These are phyloP conservation scores for Antrodiella citrinella DNA, from an alignment of 768 basidiomycete species.

Conservation along the genomic window DNA sequence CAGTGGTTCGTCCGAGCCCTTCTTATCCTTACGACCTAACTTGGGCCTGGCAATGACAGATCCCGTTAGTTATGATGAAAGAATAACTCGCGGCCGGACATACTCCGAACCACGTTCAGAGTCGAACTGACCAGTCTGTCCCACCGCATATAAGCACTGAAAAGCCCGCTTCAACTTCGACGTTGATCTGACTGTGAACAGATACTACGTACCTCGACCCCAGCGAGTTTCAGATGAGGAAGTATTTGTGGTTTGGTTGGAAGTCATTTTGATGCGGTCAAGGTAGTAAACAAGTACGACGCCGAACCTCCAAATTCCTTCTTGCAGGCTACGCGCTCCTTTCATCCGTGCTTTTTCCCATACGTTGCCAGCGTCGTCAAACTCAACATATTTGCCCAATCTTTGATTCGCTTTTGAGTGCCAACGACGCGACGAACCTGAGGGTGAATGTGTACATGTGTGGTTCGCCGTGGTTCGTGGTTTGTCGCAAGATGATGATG, in stretches of 20 bases:
- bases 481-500: too few species aligned
- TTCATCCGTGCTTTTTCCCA: too few species aligned
- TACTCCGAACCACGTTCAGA: not conserved
- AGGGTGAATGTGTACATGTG: too few species aligned
- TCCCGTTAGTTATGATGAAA: not conserved
- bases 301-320: too few species aligned
- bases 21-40: slow-evolving; percentile 64
- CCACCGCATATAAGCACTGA: slow-evolving; percentile 81
- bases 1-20: slow-evolving; percentile 33
- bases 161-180: not conserved
- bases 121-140: slow-evolving; percentile 67
- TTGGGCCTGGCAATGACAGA: slow-evolving; percentile 44
- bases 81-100: not conserved
- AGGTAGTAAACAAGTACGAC: not conserved
- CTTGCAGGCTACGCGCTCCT: not conserved
- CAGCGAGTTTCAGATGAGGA: slow-evolving; percentile 3
- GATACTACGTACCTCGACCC: slow-evolving; percentile 8
- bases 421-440: too few species aligned
- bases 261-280: not conserved
- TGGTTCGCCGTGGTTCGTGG: too few species aligned
- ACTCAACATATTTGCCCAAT: too few species aligned
- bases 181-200: not conserved
- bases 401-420: too few species aligned
- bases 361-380: too few species aligned
- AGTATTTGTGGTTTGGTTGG: not conserved